Evolutionary conservation across 2,329 filamentous ascomycete genomes (phyloP).

Genomic region (Colletotrichum camelliae): DNA sequence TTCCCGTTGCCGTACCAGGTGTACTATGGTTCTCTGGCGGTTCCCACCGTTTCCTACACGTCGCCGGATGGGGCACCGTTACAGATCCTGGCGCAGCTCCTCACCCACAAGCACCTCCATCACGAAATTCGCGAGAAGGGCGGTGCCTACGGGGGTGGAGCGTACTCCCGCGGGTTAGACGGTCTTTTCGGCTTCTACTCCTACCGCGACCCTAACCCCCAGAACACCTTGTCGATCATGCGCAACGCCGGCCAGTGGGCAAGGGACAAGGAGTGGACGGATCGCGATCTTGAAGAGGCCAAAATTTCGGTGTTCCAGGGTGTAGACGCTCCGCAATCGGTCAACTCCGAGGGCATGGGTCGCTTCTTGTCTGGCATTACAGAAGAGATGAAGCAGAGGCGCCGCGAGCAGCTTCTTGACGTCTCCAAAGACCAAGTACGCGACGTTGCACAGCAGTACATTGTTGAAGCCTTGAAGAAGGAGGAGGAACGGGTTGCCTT

Average conservation of each 20-base stretch:
- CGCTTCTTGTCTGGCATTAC: conserved; percentile 86
- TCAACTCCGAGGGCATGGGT: conserved; percentile 86
- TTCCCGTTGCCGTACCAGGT: conserved; percentile 97
- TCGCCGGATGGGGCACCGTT: conserved; percentile 78
- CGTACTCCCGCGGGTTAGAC: conserved; percentile 79
- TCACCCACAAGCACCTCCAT: conserved; percentile 96
- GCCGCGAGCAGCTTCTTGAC: conserved; percentile 84
- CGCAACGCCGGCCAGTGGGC: conserved; percentile 83
- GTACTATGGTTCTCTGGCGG: conserved; percentile 85
- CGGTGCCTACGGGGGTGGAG: conserved; percentile 92
- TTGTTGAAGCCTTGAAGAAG: conserved; percentile 70
- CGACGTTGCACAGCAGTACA: conserved; percentile 79
- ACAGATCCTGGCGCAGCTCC: conserved; percentile 86
- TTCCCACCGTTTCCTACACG: conserved; percentile 85
- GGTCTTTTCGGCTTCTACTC: conserved; percentile 95
- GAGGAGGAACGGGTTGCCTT: conserved; percentile 71
- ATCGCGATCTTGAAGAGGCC: conserved; percentile 89
- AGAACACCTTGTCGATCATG: conserved; percentile 88
- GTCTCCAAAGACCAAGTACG: conserved; percentile 82
- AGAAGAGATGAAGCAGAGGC: conserved; percentile 85
- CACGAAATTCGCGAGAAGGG: conserved; percentile 98
- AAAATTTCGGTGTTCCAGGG: conserved; percentile 94
- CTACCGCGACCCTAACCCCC: conserved; percentile 94
- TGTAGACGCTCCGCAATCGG: conserved; percentile 85
- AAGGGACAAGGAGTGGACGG: conserved; percentile 78